Base-by-base conservation (phyloP, 78 protist species). In the Creolimax fragrantissima region DNA sequence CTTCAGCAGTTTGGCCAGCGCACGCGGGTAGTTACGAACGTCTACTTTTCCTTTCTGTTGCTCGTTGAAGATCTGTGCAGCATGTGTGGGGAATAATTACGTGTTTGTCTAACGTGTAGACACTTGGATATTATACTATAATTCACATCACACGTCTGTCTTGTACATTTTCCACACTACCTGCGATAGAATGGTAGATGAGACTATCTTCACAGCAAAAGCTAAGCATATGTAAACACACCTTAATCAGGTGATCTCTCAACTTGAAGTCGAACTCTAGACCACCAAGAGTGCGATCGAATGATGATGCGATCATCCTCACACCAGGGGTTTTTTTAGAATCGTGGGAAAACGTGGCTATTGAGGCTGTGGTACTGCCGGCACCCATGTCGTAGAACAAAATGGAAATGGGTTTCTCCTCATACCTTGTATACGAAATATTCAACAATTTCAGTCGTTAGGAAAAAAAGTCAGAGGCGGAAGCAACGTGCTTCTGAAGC, bases 231-330 rank as follows among this genome's bases (percentile, higher is more conserved):
- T n/a, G n/a, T n/a, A n/a, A 32, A 2, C 43, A 45, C 35, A 35
- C 89, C 67, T 35, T 24, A 45, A 43, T 88, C 3, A 95, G 92
- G 91, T 93, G 81, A 39, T 93, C 91, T 41, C 90, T 93, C 74
- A 96, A 92, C 35, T 84, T 93, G 44, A 90, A 85, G 43, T 96
- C 96, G 36, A 95, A 91, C 89, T 94, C 88, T 4, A 43, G 17
- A 3, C 96, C 97, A 45, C 97, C 97, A 5, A 96, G 89, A 4
- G 47, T 42, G 5, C 92, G 93, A 81, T 94, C 95, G 92, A 36
- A 42, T 6, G 44, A 4, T 45, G 45, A 39, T 6, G 74, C 74
- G 74, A 58, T 17, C 11, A 58, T 58, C 74, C 24, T 58, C 74
- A 58, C 74, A 24, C 74, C 74, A 24, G 74, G 74, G 24, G 24